phyloP scores from a whole-genome alignment of 2,329 filamentous ascomycete species.

The Raffaelea ambrosiae region DNA sequence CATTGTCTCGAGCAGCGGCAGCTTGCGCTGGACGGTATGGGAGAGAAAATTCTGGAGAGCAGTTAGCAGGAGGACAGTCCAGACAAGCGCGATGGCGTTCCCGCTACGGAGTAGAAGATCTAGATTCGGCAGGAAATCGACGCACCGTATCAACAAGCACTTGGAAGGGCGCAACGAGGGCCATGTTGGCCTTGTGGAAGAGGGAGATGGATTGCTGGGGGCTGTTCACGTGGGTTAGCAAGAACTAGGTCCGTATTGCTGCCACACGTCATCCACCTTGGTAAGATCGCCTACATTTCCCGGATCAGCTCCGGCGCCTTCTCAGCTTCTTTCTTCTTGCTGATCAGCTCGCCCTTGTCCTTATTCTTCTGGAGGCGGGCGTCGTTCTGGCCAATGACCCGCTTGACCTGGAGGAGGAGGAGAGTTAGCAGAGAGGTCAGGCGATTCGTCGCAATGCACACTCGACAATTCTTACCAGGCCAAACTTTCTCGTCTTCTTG shows the following conservation, averaged over 20 bases:
- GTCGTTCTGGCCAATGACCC: slow-evolving; percentile 75
- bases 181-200: slow-evolving; percentile 17
- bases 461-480: slow-evolving; percentile 17
- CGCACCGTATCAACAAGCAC: slow-evolving; percentile 16
- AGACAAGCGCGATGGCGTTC: neutral
- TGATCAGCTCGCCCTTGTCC: slow-evolving; percentile 42
- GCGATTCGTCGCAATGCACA: neutral
- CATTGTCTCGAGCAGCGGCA: slow-evolving; percentile 76
- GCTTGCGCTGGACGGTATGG: slow-evolving; percentile 79
- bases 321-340: slow-evolving; percentile 33
- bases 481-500: slow-evolving; percentile 91
- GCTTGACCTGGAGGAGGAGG: slow-evolving; percentile 60
- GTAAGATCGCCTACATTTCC: slow-evolving; percentile 9
- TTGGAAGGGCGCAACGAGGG: slow-evolving; percentile 15
- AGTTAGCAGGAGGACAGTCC: neutral
- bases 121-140: neutral
- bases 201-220: slow-evolving; percentile 15
- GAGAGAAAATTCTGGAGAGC: slow-evolving; percentile 62
- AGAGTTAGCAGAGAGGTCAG: slow-evolving; percentile 2
- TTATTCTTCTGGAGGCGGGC: slow-evolving; percentile 75
- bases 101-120: too few species aligned
- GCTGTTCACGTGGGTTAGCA: too few species aligned
- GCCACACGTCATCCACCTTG: too few species aligned
- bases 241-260: too few species aligned
- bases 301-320: slow-evolving; percentile 13